Evolutionary conservation across 768 basidiomycete genomes (phyloP).

Genomic region (Kondoa malvinella): DNA sequence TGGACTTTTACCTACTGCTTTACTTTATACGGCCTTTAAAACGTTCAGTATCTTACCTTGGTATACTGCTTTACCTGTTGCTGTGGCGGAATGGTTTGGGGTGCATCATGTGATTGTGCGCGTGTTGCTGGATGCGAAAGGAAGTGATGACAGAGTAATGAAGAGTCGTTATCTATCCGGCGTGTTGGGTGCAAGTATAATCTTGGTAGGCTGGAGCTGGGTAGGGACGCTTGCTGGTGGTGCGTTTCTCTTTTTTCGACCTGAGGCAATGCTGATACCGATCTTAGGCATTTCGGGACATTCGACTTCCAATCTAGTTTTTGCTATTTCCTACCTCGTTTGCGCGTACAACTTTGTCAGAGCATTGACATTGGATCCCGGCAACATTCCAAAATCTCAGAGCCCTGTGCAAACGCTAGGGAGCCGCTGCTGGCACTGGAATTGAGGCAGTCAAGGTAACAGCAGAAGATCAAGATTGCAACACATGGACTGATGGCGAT

Average conservation of each 20-base stretch:
- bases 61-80: constrained; percentile 71
- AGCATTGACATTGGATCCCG: constrained; percentile 72
- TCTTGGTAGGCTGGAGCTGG: constrained; percentile 80
- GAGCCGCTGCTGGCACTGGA: too few species aligned
- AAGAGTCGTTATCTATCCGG: constrained; percentile 84
- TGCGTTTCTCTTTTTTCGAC: constrained; percentile 31
- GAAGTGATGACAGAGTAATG: constrained; percentile 57
- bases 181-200: constrained; percentile 65
- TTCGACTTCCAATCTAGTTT: constrained; percentile 56
- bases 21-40: constrained; percentile 66
- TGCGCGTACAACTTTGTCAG: constrained; percentile 86
- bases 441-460: too few species aligned
- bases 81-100: constrained; percentile 69
- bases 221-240: constrained; percentile 54
- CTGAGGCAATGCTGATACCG: neutral
- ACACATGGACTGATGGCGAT: too few species aligned
- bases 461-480: too few species aligned
- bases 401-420: constrained; percentile 75
- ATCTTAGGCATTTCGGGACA: constrained; percentile 67
- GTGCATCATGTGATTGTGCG: constrained; percentile 86
- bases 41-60: constrained; percentile 69
- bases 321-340: constrained; percentile 49
- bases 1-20: constrained; percentile 58
- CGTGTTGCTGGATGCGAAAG: constrained; percentile 51
- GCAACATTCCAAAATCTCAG: constrained; percentile 60